Conservation (phyloP, 2,329 filamentous ascomycete species). For the Cercospora citrullina region DNA sequence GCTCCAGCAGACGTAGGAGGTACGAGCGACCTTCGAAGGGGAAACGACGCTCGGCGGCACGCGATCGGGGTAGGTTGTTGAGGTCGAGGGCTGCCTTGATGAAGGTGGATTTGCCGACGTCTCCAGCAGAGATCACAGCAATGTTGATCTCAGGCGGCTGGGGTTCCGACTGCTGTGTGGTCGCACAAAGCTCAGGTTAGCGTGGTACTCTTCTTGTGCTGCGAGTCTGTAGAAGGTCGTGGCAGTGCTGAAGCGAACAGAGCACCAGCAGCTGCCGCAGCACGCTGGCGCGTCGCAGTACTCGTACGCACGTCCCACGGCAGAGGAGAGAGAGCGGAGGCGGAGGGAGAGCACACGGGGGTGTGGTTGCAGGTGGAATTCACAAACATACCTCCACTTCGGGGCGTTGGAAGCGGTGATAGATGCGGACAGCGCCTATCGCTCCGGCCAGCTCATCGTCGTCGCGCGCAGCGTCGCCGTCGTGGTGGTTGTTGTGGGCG, state of each 20-base stretch:
- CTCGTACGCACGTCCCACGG: background rate
- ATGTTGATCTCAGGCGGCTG: slow-evolving; percentile 58
- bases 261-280: background rate
- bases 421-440: slow-evolving; percentile 33
- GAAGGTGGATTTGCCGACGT: slow-evolving; percentile 61
- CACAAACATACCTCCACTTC: slow-evolving; percentile 29
- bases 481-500: background rate
- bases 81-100: slow-evolving; percentile 59
- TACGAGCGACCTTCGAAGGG: slow-evolving; percentile 57
- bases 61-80: slow-evolving; percentile 45
- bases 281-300: background rate
- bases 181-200: slow-evolving; percentile 18
- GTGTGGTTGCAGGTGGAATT: background rate
- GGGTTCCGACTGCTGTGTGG: slow-evolving; percentile 31
- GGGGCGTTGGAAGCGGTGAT: slow-evolving; percentile 33
- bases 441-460: slow-evolving; percentile 37
- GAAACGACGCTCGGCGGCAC: slow-evolving; percentile 54
- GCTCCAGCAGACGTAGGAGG: slow-evolving; percentile 59
- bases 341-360: background rate
- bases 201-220: slow-evolving; percentile 20
- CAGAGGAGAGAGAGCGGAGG: background rate
- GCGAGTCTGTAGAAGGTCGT: slow-evolving; percentile 9
- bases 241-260: background rate
- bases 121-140: slow-evolving; percentile 56
- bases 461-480: slow-evolving; percentile 6